These are phyloP conservation scores for Agaricus sinodeliciosus DNA, from an alignment of 768 basidiomycete genomes.

Conservation along the genomic window DNA sequence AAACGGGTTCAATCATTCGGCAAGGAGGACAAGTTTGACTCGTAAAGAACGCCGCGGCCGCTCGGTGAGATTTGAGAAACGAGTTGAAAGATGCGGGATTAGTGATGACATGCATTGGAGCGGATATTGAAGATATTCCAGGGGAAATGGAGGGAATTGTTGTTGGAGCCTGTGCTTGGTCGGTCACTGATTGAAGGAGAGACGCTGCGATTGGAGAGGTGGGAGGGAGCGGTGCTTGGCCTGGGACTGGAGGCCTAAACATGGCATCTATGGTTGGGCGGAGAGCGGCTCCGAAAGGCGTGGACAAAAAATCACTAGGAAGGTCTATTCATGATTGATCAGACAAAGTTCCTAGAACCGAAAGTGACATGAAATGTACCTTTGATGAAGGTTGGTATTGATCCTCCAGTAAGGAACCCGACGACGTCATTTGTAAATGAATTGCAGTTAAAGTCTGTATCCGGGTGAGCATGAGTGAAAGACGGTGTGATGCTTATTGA, in stretches of 20 bases:
- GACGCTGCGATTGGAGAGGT: slow-evolving; percentile 34
- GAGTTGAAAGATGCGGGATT: slow-evolving; percentile 68
- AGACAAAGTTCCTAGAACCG: background rate
- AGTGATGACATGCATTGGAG: slow-evolving; percentile 65
- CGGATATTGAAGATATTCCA: slow-evolving; percentile 28
- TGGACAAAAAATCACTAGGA: slow-evolving; percentile 80
- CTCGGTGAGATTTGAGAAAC: slow-evolving; percentile 59
- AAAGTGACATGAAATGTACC: too few species aligned
- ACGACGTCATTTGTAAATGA: slow-evolving; percentile 87
- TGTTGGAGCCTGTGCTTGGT: slow-evolving; percentile 34
- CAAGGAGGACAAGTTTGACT: slow-evolving; percentile 73
- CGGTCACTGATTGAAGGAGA: slow-evolving; percentile 50
- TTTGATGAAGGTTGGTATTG: slow-evolving; percentile 78
- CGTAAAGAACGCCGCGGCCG: slow-evolving; percentile 79
- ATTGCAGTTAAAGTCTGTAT: slow-evolving; percentile 87
- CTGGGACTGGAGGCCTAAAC: slow-evolving; percentile 58
- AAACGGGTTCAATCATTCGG: slow-evolving; percentile 75
- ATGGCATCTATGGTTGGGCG: slow-evolving; percentile 89
- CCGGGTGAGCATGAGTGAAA: background rate
- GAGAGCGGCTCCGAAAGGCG: slow-evolving; percentile 80
- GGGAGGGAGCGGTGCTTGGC: slow-evolving; percentile 26
- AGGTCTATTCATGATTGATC: slow-evolving; percentile 38
- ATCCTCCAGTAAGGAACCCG: slow-evolving; percentile 79
- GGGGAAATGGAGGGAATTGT: slow-evolving; percentile 14
- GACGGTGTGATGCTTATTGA: background rate